A percentile compares a stretch with the other conserved stretches of the same genome.
Evolutionary conservation across 169 alveolate species (phyloP).

Genomic region (Fabrea salina): DNA sequence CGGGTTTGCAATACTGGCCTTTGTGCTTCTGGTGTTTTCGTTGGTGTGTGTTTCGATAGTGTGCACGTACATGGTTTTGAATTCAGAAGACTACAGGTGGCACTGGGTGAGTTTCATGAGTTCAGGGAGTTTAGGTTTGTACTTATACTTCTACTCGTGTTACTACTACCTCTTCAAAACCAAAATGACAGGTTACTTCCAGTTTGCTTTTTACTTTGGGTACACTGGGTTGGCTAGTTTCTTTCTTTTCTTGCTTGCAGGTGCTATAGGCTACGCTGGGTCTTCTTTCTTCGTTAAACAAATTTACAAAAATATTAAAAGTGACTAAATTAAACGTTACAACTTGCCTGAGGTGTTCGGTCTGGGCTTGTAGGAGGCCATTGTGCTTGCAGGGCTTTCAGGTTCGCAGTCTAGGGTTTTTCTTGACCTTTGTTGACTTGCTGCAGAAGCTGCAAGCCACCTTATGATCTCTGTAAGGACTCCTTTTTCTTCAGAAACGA

Average conservation of each 20-base stretch:
- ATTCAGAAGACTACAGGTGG: slow-evolving; percentile 50
- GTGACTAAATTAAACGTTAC: neutral
- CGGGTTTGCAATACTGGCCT: slow-evolving; percentile 34
- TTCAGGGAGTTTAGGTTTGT: slow-evolving; percentile 34
- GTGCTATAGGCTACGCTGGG: slow-evolving; percentile 31
- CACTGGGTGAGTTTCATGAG: slow-evolving; percentile 41
- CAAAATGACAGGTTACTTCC: slow-evolving; percentile 20
- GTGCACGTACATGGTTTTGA: slow-evolving; percentile 30
- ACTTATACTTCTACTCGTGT: slow-evolving; percentile 28
- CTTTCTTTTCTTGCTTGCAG: neutral
- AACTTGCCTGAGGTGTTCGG: too few species aligned
- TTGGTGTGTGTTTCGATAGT: slow-evolving; percentile 36
- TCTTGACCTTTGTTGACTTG: too few species aligned
- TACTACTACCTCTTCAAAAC: slow-evolving; percentile 39
- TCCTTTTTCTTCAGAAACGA: neutral
- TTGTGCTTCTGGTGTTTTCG: slow-evolving; percentile 26
- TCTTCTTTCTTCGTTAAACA: neutral
- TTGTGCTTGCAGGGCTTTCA: too few species aligned
- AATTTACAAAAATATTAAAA: slow-evolving; percentile 9
- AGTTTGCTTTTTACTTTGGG: slow-evolving; percentile 28
- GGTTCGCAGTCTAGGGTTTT: too few species aligned
- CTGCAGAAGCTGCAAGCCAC: slow-evolving; percentile 22
- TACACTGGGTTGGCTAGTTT: neutral
- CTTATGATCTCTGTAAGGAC: slow-evolving; percentile 18
- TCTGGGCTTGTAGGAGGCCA: too few species aligned